Base-by-base conservation (phyloP, 2,329 filamentous ascomycete species). In the Botrytis paeoniae region DNA sequence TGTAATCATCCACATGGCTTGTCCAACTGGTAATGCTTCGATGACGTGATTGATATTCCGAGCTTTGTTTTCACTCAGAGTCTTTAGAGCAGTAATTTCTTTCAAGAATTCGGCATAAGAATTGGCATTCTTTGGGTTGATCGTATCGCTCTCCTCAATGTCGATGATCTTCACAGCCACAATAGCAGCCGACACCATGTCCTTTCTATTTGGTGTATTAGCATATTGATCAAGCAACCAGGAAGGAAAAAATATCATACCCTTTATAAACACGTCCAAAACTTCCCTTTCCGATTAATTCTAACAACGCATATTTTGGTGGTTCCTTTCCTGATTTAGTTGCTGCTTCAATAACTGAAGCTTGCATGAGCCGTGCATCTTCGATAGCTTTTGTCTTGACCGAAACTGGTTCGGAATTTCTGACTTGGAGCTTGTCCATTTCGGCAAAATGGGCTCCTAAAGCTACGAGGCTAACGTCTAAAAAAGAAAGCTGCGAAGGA, bases 1-100 rank as follows among this genome's bases (percentile, higher is more conserved):
- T 74, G 92, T 95, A 72, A 96, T 89, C 84, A 96, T 93, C 93
- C 93, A 97, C 84, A 97, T 91, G 74, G 93, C 89, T 77, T 92
- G 90, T 60, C 92, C 92, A 54, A 95, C 89, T 14, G 92, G 89
- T 32, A 95, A 86, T 7, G 92, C 92, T 76, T 95, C 93, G 77
- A 95, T 90, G 69, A 95, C 91, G 77, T 91, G 88, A 80, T 95
- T 96, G 83, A 97, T 90, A 79, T 95, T 95, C 77, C 88, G 88
- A 29, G 93, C 93, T 65, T 90, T 91, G 76, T 87, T 92, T 76
- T 93, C 91, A 78, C 91, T 90, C 69, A 97, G 85, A 73, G 92
- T 85, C 78, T 93, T 89, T 68, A 97, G 84, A 37, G 93, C 87
- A 75, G 86, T 89, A 78, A 92, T 88, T 81, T 92, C 89, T 78